Percentiles rank a stretch among this genome's conserved stretches.
Evolutionary conservation across 108 stramenopile species (phyloP).

Genomic region (Cylindrotheca fusiformis): DNA sequence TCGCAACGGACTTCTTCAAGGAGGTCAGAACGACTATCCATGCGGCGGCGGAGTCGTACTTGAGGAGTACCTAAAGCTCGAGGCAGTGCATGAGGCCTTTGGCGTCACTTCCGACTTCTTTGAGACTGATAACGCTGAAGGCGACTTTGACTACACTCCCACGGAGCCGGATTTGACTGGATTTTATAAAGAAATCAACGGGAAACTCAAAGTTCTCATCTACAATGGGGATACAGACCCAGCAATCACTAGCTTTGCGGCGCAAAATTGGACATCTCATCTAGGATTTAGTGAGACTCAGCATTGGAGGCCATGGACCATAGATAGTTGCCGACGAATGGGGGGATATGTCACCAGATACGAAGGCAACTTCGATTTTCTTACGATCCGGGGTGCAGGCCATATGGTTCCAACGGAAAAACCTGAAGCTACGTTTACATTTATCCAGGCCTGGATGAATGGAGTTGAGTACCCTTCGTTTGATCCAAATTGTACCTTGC

Average conservation of each 20-base stretch:
- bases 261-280: conserved; percentile 64
- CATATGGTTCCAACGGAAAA: conserved; percentile 72
- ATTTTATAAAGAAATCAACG: conserved; percentile 48
- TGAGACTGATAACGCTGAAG: conserved; percentile 61
- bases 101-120: conserved; percentile 55
- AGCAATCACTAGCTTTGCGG: conserved; percentile 63
- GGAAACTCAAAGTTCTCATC: conserved; percentile 49
- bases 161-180: conserved; percentile 61
- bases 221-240: conserved; percentile 88
- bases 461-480: conserved; percentile 45
- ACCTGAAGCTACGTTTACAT: conserved; percentile 52
- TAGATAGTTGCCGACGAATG: conserved; percentile 60
- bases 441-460: conserved; percentile 53
- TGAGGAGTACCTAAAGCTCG: conserved; percentile 41
- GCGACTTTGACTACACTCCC: conserved; percentile 61
- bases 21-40: conserved; percentile 64
- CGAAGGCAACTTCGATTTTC: conserved; percentile 64
- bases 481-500: conserved; percentile 34
- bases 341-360: conserved; percentile 78
- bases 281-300: conserved; percentile 47
- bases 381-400: conserved; percentile 78
- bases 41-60: conserved; percentile 63
- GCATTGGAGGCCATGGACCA: conserved; percentile 71
- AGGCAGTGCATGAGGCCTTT: conserved; percentile 53
- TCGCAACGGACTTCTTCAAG: conserved; percentile 41